Percentiles rank a stretch among this genome's conserved stretches.
Evolutionary conservation across 495 filamentous ascomycete genomes (phyloP).

Genomic region (Podospora anserina): DNA sequence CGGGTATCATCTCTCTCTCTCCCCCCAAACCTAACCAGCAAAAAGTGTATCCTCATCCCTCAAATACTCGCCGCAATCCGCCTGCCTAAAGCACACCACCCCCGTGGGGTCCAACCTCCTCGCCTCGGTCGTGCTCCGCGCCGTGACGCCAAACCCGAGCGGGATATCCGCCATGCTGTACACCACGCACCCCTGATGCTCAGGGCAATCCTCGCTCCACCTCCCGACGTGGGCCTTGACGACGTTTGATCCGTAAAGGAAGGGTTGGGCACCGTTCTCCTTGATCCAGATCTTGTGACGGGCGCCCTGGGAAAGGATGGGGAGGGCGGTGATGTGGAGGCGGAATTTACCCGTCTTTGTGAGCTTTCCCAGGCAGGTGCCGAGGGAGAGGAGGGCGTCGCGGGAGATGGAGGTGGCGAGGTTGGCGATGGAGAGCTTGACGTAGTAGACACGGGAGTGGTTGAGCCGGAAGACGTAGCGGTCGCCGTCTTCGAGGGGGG

Average conservation of each 20-base stretch:
- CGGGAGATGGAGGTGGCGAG: slow-evolving; percentile 80
- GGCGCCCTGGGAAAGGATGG: slow-evolving; percentile 82
- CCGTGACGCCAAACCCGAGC: slow-evolving; percentile 70
- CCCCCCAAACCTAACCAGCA: slow-evolving; percentile 33
- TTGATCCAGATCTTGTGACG: slow-evolving; percentile 95
- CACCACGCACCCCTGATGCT: slow-evolving; percentile 74
- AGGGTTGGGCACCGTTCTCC: slow-evolving; percentile 91
- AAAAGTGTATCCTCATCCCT: slow-evolving; percentile 68
- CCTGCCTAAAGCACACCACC: slow-evolving; percentile 78
- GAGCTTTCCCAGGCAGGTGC: slow-evolving; percentile 81
- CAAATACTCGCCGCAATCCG: slow-evolving; percentile 88
- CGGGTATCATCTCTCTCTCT: slow-evolving; percentile 8
- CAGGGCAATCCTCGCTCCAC: slow-evolving; percentile 81
- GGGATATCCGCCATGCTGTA: slow-evolving; percentile 73
- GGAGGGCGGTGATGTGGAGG: slow-evolving; percentile 77
- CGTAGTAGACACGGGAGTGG: slow-evolving; percentile 69
- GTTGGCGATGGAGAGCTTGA: slow-evolving; percentile 81
- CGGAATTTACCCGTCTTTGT: slow-evolving; percentile 91
- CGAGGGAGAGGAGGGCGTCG: slow-evolving; percentile 74
- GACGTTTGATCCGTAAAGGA: slow-evolving; percentile 68
- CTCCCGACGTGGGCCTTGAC: slow-evolving; percentile 89
- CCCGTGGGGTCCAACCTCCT: slow-evolving; percentile 82
- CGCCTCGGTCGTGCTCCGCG: slow-evolving; percentile 76
- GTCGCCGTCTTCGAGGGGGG: slow-evolving; percentile 64
- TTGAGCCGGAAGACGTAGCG: slow-evolving; percentile 85